These are phyloP conservation scores for Setomelanomma holmii DNA, from an alignment of 2,329 filamentous ascomycete genomes.

Conservation along the genomic window DNA sequence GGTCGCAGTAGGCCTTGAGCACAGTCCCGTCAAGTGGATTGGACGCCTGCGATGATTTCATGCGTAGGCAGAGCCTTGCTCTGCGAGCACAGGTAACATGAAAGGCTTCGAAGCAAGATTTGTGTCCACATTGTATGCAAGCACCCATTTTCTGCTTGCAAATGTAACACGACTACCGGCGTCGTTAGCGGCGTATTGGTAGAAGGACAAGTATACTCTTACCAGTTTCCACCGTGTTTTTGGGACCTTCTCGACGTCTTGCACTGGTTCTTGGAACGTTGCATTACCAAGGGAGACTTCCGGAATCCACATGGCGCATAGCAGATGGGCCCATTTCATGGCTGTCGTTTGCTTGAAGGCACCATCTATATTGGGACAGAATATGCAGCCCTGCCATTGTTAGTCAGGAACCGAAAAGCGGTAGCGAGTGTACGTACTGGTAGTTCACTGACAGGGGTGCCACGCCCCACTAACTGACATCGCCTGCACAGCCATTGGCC, in stretches of 20 bases:
- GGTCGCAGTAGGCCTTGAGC: slow-evolving; percentile 94
- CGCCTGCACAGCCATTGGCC: slow-evolving; percentile 98
- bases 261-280: slow-evolving; percentile 97
- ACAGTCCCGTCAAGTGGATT: slow-evolving; percentile 81
- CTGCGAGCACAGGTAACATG: slow-evolving; percentile 94
- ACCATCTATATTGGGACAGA: slow-evolving; percentile 96
- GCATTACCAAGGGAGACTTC: slow-evolving; percentile 95
- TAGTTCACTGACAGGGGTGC: slow-evolving; percentile 72
- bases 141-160: slow-evolving; percentile 98
- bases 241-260: slow-evolving; percentile 97
- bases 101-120: slow-evolving; percentile 95
- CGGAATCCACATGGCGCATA: slow-evolving; percentile 98
- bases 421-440: slow-evolving; percentile 30
- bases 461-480: slow-evolving; percentile 92
- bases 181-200: slow-evolving; percentile 17
- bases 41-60: slow-evolving; percentile 88
- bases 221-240: slow-evolving; percentile 88
- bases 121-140: slow-evolving; percentile 98
- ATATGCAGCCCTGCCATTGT: slow-evolving; percentile 71
- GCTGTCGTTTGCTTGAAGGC: slow-evolving; percentile 98
- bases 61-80: slow-evolving; percentile 87
- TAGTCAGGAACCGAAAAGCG: slow-evolving; percentile 17
- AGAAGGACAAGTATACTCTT: slow-evolving; percentile 16
- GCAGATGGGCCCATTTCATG: slow-evolving; percentile 93
- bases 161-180: slow-evolving; percentile 78